Evolutionary conservation across 2,329 filamentous ascomycete species (phyloP).

Genomic region (Berkeleyomyces basicola): DNA sequence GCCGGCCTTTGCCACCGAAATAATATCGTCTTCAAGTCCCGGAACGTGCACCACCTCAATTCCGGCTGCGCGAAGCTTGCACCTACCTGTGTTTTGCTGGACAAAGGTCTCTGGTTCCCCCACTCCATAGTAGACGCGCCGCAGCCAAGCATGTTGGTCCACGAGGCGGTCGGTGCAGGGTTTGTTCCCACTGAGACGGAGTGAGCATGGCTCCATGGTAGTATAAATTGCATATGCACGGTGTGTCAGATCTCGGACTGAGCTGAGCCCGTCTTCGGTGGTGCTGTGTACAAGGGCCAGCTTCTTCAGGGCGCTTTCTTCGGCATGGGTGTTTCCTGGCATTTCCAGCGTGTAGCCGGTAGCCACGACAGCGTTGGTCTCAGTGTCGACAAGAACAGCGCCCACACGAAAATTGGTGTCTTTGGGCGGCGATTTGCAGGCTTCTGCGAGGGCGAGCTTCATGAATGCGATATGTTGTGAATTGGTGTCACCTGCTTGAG

Average conservation of each 20-base stretch:
- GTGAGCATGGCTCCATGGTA: constrained; percentile 75
- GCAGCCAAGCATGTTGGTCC: constrained; percentile 42
- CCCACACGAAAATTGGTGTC: constrained; percentile 90
- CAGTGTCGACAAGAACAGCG: constrained; percentile 57
- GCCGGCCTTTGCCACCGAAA: constrained; percentile 68
- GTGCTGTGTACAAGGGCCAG: constrained; percentile 28
- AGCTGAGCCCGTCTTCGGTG: constrained; percentile 27
- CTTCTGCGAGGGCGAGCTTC: constrained; percentile 8
- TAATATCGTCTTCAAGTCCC: constrained; percentile 66
- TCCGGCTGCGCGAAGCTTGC: constrained; percentile 52
- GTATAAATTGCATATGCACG: constrained; percentile 51
- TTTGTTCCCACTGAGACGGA: constrained; percentile 55
- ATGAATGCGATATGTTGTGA: neutral
- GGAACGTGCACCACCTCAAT: constrained; percentile 55
- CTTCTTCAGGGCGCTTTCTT: constrained; percentile 82
- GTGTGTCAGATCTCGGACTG: constrained; percentile 23
- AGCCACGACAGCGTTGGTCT: constrained; percentile 44
- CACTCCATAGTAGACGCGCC: constrained; percentile 72
- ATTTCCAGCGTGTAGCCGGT: constrained; percentile 86
- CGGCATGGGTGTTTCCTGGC: constrained; percentile 85
- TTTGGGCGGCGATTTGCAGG: constrained; percentile 46
- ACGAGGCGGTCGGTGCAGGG: constrained; percentile 70
- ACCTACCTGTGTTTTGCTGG: constrained; percentile 58
- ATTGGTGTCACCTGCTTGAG: neutral
- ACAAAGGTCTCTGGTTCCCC: constrained; percentile 86